phyloP scores from a whole-genome alignment of 257 asterid species.

The Solanum gracilifrons region DNA sequence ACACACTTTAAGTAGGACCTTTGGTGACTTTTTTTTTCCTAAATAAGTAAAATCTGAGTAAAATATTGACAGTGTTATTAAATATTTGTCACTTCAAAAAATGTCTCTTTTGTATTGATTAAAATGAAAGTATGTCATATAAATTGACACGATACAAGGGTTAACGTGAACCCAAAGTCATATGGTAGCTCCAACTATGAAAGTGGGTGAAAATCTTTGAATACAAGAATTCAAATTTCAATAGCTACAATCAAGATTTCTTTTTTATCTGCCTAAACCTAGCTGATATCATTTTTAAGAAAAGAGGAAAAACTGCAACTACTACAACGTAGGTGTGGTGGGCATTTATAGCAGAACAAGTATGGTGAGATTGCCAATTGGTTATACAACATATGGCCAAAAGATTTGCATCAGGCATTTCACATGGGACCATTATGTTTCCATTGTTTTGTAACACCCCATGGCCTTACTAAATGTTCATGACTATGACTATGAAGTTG shows the following conservation, averaged over 20 bases:
- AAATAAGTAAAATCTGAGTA: too few relatives aligned
- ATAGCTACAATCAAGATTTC: not conserved
- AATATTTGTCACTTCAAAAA: too few relatives aligned
- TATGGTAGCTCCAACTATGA: not conserved
- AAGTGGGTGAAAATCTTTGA: not conserved
- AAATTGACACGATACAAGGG: not conserved
- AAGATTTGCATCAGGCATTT: not conserved
- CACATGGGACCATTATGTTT: conserved; percentile 17
- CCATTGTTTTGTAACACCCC: conserved; percentile 10
- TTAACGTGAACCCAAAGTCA: not conserved
- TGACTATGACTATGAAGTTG: not conserved
- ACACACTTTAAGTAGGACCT: not conserved
- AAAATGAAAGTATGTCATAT: too few relatives aligned
- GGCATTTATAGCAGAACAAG: not conserved
- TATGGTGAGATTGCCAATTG: not conserved
- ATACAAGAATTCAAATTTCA: not conserved
- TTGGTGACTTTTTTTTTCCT: not conserved
- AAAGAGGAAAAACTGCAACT: not conserved
- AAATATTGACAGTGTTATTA: too few relatives aligned
- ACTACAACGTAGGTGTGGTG: not conserved
- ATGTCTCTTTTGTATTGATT: too few relatives aligned
- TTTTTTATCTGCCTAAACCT: not conserved
- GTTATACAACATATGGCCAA: not conserved
- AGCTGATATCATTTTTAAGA: not conserved
- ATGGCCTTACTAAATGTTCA: conserved; percentile 1